These are phyloP conservation scores for Mucor sp. DNA, from an alignment of 371 early-diverging fungal species.

Conservation along the genomic window DNA sequence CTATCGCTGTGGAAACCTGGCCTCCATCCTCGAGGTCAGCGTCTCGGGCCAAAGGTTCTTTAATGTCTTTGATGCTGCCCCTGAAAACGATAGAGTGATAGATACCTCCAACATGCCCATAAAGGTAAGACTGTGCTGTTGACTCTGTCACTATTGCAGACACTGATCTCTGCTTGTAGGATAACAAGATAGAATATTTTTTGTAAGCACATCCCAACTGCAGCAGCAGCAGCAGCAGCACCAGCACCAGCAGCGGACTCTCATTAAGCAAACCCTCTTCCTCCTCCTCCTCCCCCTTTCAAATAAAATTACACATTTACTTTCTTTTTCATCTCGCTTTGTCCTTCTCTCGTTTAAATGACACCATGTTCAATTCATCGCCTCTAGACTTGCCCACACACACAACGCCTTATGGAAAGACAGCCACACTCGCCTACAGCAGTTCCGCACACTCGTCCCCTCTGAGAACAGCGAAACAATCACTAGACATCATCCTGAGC, in stretches of 20 bases:
- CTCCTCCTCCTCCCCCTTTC: neutral
- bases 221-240: too few species aligned
- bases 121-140: neutral
- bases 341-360: neutral
- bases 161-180: neutral
- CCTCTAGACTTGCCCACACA: conserved; percentile 46
- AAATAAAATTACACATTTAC: neutral
- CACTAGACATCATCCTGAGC: conserved; percentile 60
- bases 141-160: neutral
- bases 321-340: neutral
- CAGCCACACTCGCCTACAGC: conserved; percentile 36
- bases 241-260: neutral
- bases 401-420: conserved; percentile 39
- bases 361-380: conserved; percentile 41
- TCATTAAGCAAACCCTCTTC: neutral
- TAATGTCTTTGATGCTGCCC: conserved; percentile 91
- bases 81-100: conserved; percentile 68
- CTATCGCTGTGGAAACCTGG: conserved; percentile 95
- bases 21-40: conserved; percentile 90
- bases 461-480: conserved; percentile 41
- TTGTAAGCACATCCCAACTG: neutral
- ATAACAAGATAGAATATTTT: conserved; percentile 18
- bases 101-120: conserved; percentile 5
- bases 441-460: conserved; percentile 17
- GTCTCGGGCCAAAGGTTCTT: conserved; percentile 79